These are phyloP conservation scores for Suillus subaureus DNA, from an alignment of 768 basidiomycete genomes.

Conservation along the genomic window DNA sequence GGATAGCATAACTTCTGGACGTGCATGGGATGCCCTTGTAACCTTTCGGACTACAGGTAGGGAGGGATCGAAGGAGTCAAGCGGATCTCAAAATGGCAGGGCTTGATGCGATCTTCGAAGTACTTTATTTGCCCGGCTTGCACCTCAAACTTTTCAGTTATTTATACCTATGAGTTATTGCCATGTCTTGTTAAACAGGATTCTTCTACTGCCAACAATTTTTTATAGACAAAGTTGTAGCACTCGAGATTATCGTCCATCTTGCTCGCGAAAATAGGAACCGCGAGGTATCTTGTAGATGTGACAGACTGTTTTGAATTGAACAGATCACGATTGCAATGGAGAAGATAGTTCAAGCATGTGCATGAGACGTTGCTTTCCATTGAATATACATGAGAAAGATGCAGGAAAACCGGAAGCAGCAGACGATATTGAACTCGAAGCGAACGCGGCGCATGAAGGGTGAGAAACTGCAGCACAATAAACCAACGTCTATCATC, in stretches of 20 bases:
- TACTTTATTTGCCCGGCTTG: not conserved
- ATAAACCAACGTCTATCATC: too few relatives aligned
- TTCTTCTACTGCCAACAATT: not conserved
- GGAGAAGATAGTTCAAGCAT: not conserved
- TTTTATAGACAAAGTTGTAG: not conserved
- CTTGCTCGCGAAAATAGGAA: not conserved
- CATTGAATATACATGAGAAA: not conserved
- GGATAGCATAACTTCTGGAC: conserved; percentile 58
- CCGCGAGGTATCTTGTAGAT: not conserved
- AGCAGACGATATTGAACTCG: not conserved
- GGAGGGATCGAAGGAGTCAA: conserved; percentile 4
- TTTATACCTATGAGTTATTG: not conserved
- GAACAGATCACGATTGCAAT: not conserved
- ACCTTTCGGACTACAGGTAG: conserved; percentile 49
- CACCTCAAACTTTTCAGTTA: not conserved
- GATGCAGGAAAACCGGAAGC: not conserved
- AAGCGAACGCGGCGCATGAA: too few relatives aligned
- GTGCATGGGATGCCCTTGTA: conserved; percentile 59
- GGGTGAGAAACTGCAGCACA: too few relatives aligned
- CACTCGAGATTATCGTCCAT: not conserved
- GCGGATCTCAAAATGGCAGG: not conserved
- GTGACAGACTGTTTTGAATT: not conserved
- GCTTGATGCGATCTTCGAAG: not conserved
- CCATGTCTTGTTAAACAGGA: not conserved
- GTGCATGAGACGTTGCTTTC: not conserved